These are phyloP conservation scores for Stropharia rugosoannulata DNA, from an alignment of 768 basidiomycete species.

Conservation along the genomic window DNA sequence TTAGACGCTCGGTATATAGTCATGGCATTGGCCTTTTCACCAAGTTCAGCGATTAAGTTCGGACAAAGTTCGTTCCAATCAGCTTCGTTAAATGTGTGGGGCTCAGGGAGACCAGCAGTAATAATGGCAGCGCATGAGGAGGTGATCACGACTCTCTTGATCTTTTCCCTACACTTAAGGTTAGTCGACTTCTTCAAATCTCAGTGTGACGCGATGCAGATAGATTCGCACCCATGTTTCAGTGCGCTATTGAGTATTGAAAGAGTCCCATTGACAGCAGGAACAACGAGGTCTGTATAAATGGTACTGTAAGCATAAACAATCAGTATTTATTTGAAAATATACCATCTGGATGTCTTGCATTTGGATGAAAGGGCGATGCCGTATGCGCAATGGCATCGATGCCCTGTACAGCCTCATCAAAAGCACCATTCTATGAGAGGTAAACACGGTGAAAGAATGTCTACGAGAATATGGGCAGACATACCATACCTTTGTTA, in stretches of 20 bases:
- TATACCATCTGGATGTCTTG: slow-evolving; percentile 39
- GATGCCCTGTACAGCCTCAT: slow-evolving; percentile 74
- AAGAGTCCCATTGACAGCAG: slow-evolving; percentile 72
- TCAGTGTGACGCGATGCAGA: background rate
- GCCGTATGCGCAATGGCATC: slow-evolving; percentile 73
- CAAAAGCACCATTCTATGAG: slow-evolving; percentile 31
- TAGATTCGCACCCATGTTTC: slow-evolving; percentile 50
- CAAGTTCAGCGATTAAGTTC: slow-evolving; percentile 46
- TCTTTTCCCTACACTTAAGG: slow-evolving; percentile 27
- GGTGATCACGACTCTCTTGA: slow-evolving; percentile 72
- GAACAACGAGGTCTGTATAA: slow-evolving; percentile 39
- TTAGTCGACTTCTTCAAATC: too few relatives aligned
- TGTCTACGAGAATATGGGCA: too few relatives aligned
- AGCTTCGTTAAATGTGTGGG: slow-evolving; percentile 36
- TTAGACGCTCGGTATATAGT: slow-evolving; percentile 63
- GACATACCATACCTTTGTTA: slow-evolving; percentile 40
- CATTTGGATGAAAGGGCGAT: slow-evolving; percentile 54
- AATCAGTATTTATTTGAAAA: background rate
- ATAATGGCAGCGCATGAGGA: slow-evolving; percentile 50
- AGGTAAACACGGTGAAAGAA: too few relatives aligned
- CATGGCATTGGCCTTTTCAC: slow-evolving; percentile 33
- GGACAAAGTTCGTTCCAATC: slow-evolving; percentile 63
- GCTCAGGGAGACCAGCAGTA: slow-evolving; percentile 27
- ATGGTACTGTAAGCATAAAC: too few relatives aligned
- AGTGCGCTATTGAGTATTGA: slow-evolving; percentile 58